Base-by-base conservation (phyloP, 306 rosid species). In the Coriaria nepalensis region DNA sequence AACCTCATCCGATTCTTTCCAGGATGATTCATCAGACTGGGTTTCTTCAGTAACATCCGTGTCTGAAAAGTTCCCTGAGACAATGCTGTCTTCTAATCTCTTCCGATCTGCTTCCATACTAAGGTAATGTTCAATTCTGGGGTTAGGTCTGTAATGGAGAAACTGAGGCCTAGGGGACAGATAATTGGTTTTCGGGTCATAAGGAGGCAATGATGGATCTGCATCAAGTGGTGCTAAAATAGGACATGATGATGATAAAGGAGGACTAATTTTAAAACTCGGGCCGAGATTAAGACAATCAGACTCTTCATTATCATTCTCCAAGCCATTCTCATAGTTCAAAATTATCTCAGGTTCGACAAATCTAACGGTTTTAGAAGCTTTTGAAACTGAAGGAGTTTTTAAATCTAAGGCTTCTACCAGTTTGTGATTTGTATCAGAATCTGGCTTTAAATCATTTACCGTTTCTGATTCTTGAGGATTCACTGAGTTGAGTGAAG, bases 151-250 rank as follows among this genome's bases (percentile, higher is more conserved):
- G 69, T 83, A 87, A 59, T 64, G 85, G 42, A 87, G 94, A 57
- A 87, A 87, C 64, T 74, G 87, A 3, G 96, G 94, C 60, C 96
- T 76, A 0, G 96, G 93, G 0, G 93, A 87, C 29, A 80, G 75
- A 60, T 73, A 83, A 64, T 87, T 87, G 9, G 80, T 76, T 74
- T 76, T 83, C 14, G 94, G 93, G 58, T 83, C 93, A 57, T 80
- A 83, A 7, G 94, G 85, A 37, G 79, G 78, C 37, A 61, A 47
- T 49, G 55, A 50, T 15, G 87, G 93, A 56, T 87, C 93, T 0
- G 70, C 76, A 56, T 76, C 96, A 20, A 71, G 72, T 37, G 87
- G 78, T 15, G 69, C 73, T 33, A 78, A 49, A 10, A 43, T 33
- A 63, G 70, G 60, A 64, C 53, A 53, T 9, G 59, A 53, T 9